Base-by-base conservation (phyloP, 2,329 filamentous ascomycete genomes). In the Myriosclerotinia scirpicola region DNA sequence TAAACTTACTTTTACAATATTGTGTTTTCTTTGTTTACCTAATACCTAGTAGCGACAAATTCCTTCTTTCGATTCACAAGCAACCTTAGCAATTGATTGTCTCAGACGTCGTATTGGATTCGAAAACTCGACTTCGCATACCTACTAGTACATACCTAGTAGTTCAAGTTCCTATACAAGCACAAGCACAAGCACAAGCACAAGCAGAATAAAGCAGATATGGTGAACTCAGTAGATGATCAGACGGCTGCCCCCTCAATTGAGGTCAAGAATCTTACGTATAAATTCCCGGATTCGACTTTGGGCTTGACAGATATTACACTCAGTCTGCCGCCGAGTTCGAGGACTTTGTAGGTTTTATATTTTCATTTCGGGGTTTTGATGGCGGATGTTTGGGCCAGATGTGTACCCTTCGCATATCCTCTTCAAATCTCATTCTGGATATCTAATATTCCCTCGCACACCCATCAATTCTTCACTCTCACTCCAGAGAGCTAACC, bases 201-300 rank as follows among this genome's bases (percentile, higher is more conserved):
- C n/a, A 42, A 12, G 30, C 5, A 52, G 12, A 17, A 38, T 1
- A 30, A 22, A 38, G 58, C 58, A 50, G 56, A 44, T 1, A 65
- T 65, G 64, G n/a, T 44, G 7, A 44, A 60, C 44, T 65, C 64
- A 26, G 46, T 59, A 61, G 61, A 65, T 15, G 67, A 71, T 48
- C 68, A 71, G 64, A 61, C 65, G 53, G 54, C 65, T 38, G 75
- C 74, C 38, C 75, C 75, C 42, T 73, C 71, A 59, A 91, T 99
- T 76, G 79, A 85, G 72, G 90, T 95, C 73, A 87, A 83, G 50
- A 81, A 88, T 78, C 87, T 99, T 65, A 93, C 87, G 70, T 99
- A 98, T 84, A 88, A 85, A 54, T 99, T 98, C 80, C 91, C 90
- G 20, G 91, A 96, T 82, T 89, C 90, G 76, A 88, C 89, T 54